Conservation (phyloP, 1,284 basidiomycete genomes). For the Irpex rosettiformis region DNA sequence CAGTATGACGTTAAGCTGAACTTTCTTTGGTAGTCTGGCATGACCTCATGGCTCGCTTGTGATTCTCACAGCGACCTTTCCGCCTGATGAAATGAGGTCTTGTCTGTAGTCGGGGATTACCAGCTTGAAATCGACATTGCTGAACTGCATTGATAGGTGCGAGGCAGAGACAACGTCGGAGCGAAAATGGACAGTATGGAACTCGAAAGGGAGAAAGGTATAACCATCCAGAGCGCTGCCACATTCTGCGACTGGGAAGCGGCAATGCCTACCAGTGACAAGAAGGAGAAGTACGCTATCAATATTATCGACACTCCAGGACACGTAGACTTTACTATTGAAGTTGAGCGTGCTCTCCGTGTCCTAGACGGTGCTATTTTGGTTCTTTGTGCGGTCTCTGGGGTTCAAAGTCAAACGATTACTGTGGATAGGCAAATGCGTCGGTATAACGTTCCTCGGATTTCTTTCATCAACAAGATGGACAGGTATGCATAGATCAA, state of each 20-base stretch:
- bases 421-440: slow-evolving; percentile 99
- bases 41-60: background rate
- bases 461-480: slow-evolving; percentile 99
- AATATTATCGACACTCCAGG: slow-evolving; percentile 99
- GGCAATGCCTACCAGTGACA: slow-evolving; percentile 56
- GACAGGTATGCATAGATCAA: slow-evolving; percentile 62
- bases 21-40: background rate
- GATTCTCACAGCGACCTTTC: background rate
- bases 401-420: slow-evolving; percentile 98
- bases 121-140: background rate
- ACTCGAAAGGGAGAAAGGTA: slow-evolving; percentile 97
- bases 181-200: slow-evolving; percentile 99
- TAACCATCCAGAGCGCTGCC: slow-evolving; percentile 98
- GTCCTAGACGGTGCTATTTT: slow-evolving; percentile 97
- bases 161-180: slow-evolving; percentile 93
- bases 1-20: background rate
- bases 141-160: slow-evolving; percentile 45
- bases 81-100: background rate
- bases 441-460: slow-evolving; percentile 91
- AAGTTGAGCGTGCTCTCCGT: slow-evolving; percentile 95
- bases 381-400: slow-evolving; percentile 95
- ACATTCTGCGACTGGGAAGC: slow-evolving; percentile 98
- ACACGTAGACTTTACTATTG: slow-evolving; percentile 99
- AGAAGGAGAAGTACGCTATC: slow-evolving; percentile 84
- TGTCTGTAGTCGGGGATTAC: background rate